Conservation (phyloP, 192 early-diverging fungal genomes). For the Pilaira anomala region DNA sequence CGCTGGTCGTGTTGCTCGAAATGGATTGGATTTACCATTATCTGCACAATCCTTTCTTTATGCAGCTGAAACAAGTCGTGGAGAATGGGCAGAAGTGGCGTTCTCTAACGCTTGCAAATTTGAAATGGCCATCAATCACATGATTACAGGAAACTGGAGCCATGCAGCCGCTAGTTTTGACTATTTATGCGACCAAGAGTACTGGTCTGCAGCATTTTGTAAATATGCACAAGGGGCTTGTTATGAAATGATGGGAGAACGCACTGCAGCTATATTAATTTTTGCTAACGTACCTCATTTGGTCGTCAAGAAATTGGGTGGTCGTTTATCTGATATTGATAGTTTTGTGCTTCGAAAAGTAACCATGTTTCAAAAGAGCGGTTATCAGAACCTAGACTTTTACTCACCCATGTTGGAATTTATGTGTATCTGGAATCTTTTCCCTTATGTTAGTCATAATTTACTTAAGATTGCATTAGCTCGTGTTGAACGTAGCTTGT, state of each 20-base stretch:
- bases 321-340: slow-evolving; percentile 43
- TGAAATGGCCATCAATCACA: slow-evolving; percentile 48
- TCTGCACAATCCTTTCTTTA: slow-evolving; percentile 35
- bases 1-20: slow-evolving; percentile 42
- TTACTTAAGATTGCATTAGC: slow-evolving; percentile 14
- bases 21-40: slow-evolving; percentile 30
- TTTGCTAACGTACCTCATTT: slow-evolving; percentile 50
- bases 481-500: slow-evolving; percentile 14
- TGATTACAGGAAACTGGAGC: slow-evolving; percentile 44
- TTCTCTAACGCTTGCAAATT: slow-evolving; percentile 45
- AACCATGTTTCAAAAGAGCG: slow-evolving; percentile 39
- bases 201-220: slow-evolving; percentile 53
- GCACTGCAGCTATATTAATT: slow-evolving; percentile 66
- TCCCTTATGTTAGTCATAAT: slow-evolving; percentile 25
- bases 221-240: slow-evolving; percentile 47
- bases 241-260: slow-evolving; percentile 56
- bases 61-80: slow-evolving; percentile 33
- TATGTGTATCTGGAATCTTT: slow-evolving; percentile 50
- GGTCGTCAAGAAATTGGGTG: slow-evolving; percentile 39
- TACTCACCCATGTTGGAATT: slow-evolving; percentile 43
- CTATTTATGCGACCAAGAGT: slow-evolving; percentile 39
- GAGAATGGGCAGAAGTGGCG: slow-evolving; percentile 42
- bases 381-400: slow-evolving; percentile 36
- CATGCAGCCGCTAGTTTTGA: slow-evolving; percentile 39
- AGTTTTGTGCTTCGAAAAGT: slow-evolving; percentile 47